Conservation (phyloP, 2,329 filamentous ascomycete species). For the Xenoacremonium recifei region DNA sequence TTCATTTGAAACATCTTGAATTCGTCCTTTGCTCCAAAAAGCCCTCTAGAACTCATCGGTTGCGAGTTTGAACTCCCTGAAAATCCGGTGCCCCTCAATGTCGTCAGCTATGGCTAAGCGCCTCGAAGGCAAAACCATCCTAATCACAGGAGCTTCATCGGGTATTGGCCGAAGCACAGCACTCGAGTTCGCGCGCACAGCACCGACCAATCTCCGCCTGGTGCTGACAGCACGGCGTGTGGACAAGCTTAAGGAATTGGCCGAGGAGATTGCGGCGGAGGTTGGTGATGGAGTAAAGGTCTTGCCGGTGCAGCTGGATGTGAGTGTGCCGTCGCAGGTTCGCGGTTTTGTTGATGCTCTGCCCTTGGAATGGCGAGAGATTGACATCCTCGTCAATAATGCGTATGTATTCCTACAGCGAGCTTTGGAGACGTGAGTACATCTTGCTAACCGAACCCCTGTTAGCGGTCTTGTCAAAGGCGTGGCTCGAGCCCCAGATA, state of each 20-base stretch:
- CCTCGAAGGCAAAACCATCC: slow-evolving; percentile 86
- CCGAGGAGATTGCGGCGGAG: slow-evolving; percentile 71
- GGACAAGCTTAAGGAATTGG: slow-evolving; percentile 74
- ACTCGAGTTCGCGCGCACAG: slow-evolving; percentile 85
- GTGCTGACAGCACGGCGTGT: slow-evolving; percentile 83
- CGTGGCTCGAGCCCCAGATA: slow-evolving; percentile 79
- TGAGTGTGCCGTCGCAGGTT: slow-evolving; percentile 76
- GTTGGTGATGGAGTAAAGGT: slow-evolving; percentile 79
- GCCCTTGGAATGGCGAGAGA: slow-evolving; percentile 76
- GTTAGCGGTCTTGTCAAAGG: slow-evolving; percentile 89
- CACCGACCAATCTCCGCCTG: slow-evolving; percentile 74
- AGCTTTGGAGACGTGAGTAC: too few species aligned
- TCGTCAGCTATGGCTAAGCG: slow-evolving; percentile 68
- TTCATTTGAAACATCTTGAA: too few species aligned
- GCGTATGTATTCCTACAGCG: slow-evolving; percentile 60
- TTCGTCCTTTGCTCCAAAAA: too few species aligned
- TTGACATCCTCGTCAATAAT: slow-evolving; percentile 93
- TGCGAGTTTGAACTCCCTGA: too few species aligned
- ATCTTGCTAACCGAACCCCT: too few species aligned
- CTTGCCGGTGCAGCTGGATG: slow-evolving; percentile 77
- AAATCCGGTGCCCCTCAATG: too few species aligned
- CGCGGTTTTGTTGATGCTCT: slow-evolving; percentile 67
- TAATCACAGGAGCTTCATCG: slow-evolving; percentile 89
- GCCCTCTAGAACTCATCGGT: too few species aligned
- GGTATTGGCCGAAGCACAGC: slow-evolving; percentile 83